Evolutionary conservation across 2,329 filamentous ascomycete genomes (phyloP), one percentile per base, ranked within the genome.

Genomic region (Fusarium kyushuense): DNA sequence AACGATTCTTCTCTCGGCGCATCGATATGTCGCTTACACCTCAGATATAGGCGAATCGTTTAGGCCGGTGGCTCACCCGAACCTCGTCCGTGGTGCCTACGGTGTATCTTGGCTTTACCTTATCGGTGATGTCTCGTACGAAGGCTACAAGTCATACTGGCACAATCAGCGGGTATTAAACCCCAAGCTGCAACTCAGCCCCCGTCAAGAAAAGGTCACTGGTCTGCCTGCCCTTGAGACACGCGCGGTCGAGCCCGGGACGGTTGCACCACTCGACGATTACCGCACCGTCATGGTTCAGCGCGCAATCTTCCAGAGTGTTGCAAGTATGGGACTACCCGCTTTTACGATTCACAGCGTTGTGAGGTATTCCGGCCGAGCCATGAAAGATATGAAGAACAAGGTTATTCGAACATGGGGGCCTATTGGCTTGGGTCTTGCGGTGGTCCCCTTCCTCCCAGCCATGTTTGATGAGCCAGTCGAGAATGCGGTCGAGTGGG

Each of bases 11-110:
- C 84, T 94, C 72, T 93, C 92, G 17, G 94, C 94, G 6, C 96
- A 98, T 76, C 90, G 96, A 75, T 99, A 99, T 76, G 94, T 99
- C 48, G 96, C 96, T 58, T 99, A 99, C 79, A 98, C 96, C 0
- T 94, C 91, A 21, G 95, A 98, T 75, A 95, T 99, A 68, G 96
- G 96, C 77, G 96, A 99, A 80, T 96, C 92, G 0, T 99, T 99
- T 81, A 89, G 96, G 3, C 96, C 96, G 0, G 87, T 99, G 38
- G 94, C 95, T 6, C 94, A 97, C 76, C 95, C 94, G 0, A 89
- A 86, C 74, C 81, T 96, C 5, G 91, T 99, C 13, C 88, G 90
- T 61, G 84, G 88, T 47, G 96, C 96, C 8, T 99, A 99, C 76
- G 95, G 88, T 48, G 84, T 99, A 41, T 97, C 93, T 3, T 98